These are phyloP conservation scores for Debaryomyces sp. DNA, from an alignment of 1,139 yeast genomes.

Conservation along the genomic window DNA sequence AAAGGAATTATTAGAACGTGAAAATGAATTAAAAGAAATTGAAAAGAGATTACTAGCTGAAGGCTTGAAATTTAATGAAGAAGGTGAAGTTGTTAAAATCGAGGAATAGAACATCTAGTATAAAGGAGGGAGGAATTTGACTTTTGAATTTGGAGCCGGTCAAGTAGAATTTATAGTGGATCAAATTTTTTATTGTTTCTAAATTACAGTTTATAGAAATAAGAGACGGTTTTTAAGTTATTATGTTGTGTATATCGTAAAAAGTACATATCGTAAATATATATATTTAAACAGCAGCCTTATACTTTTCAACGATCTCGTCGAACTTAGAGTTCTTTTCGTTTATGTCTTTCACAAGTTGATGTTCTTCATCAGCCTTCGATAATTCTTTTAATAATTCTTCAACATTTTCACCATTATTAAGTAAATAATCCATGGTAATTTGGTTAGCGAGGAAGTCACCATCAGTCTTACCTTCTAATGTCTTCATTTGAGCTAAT, in stretches of 20 bases:
- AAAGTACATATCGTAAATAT: not conserved
- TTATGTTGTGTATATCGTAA: not conserved
- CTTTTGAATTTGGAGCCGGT: not conserved
- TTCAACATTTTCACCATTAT: constrained; percentile 44
- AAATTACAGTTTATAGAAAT: constrained; percentile 5
- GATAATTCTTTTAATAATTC: constrained; percentile 45
- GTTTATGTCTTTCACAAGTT: constrained; percentile 50
- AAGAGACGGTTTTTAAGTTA: constrained; percentile 4
- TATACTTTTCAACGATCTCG: constrained; percentile 58
- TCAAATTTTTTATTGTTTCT: constrained; percentile 4
- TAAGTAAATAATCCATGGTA: constrained; percentile 52
- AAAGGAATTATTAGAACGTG: constrained; percentile 83
- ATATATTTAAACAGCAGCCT: constrained; percentile 4
- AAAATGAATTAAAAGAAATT: constrained; percentile 81
- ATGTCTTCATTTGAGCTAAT: constrained; percentile 41
- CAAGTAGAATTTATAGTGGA: constrained; percentile 1
- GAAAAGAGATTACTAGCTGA: constrained; percentile 73
- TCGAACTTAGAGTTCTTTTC: constrained; percentile 59
- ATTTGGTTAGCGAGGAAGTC: constrained; percentile 63
- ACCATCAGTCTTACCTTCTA: constrained; percentile 41
- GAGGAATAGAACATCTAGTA: constrained; percentile 13
- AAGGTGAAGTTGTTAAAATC: constrained; percentile 43
- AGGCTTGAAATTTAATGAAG: constrained; percentile 46
- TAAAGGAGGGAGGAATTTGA: constrained; percentile 1
- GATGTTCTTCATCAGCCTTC: constrained; percentile 50